Base-by-base conservation (phyloP, 441 rosid species). In the Gossypium gossypioides region DNA sequence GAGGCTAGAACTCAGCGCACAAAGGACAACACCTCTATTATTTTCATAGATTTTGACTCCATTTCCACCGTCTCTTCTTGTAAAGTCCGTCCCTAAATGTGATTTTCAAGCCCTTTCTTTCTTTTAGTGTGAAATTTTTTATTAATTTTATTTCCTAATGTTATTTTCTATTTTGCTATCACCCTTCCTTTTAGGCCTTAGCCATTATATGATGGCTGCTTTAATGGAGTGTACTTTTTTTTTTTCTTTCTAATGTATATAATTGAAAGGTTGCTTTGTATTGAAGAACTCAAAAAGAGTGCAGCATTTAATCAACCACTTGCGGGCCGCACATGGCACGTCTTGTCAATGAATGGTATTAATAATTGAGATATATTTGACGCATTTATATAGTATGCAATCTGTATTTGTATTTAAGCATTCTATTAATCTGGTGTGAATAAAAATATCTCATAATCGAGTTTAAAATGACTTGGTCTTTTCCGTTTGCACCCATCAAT, bases 1-100 rank as follows among this genome's bases (percentile, higher is more conserved):
- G 99, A 93, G 84, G 99, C 98, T 63, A 91, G 85, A 83, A 79
- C 83, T 50, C 84, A 81, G 82, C 90, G 96, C 69, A 96, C 99
- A 59, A 93, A 91, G 86, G 97, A 96, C 82, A 91, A 95, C 78
- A 91, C 98, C 77, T 87, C 98, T 52, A 79, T 95, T 82, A 76
- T 96, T 76, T 88, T 84, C 87, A 79, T 95, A 84, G 96, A 89
- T 79, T 87, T 95, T 71, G 87, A 83, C 71, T 73, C 78, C 71
- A 72, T 72, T 62, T 78, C 76, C 46, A 77, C 75, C 69, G 74
- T 57, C 71, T 71, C 59, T 82, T 72, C 82, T 5, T 81, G 82
- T 85, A 77, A 73, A 80, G 81, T 40, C 68, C 82, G 63, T 73
- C 74, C 85, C 18, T 84, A 72, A 40, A 82, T 76, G 65, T 78